Evolutionary conservation across 805 yeast genomes (phyloP), one percentile per base, ranked within the genome.

Genomic region (Ogataea ramenticola): DNA sequence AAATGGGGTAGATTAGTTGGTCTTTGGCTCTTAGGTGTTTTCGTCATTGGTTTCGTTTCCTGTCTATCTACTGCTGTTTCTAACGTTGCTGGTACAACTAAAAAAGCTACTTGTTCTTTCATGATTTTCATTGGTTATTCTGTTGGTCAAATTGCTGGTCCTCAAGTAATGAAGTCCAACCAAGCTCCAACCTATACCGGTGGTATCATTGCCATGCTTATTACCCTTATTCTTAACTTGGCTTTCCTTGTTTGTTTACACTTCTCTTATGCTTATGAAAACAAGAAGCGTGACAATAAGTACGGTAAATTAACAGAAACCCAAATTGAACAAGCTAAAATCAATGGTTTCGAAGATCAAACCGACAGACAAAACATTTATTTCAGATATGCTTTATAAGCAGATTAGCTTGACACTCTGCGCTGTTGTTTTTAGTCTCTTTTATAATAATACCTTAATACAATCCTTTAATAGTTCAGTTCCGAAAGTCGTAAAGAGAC

Each of bases 1-100:
- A 55, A 53, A 43, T 50, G 54, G 54, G 54, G 52, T 19, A 39
- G 52, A 38, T 30, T 46, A 10, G 49, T 46, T n/a, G 49, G 49
- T 29, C 44, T 44, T 19, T 49, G 52, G 52, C 33, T 49, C 5
- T 38, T 46, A 20, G 48, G 48, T 36, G 46, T 46, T n/a, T 46
- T 46, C 36, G 50, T 44, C 10, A 51, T 51, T 16, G 49, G 56
- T n/a, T 47, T 51, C 37, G 53, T 50, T 32, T 30, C 52, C 37
- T 38, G 53, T 4, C 53, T 55, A 49, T 42, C 48, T 21, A 42
- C 46, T 3, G 46, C 47, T 29, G 42, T 47, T 38, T 48, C 82
- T 38, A 80, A 79, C 52, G 76, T 82, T 10, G 79, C 85, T 1
- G 85, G 85, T 4, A 73, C 76, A 37, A 76, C 81, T 3, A 79